Evolutionary conservation across 331 rosid genomes (phyloP), one percentile per base, ranked within the genome.

Genomic region (Telfairia occidentalis): DNA sequence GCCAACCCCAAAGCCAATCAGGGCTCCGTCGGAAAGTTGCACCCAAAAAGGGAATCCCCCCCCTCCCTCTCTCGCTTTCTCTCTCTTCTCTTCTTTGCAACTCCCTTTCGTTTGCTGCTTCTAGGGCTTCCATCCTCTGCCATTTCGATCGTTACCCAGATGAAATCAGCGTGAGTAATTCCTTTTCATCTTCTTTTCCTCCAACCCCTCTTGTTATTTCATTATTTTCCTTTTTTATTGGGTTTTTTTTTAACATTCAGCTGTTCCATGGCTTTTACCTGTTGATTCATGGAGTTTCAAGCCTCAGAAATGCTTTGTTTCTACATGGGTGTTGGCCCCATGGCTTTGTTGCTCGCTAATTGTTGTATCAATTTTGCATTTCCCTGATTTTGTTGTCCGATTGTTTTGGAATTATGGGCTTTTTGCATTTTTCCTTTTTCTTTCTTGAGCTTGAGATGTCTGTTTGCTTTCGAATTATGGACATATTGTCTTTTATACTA

Each of bases 11-110:
- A 59, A 73, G 82, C 90, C 86, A 83, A 86, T 87, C 82, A 84
- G 83, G 83, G 82, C 83, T 83, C 63, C 83, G 87, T 90, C 89
- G 88, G 89, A 88, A 92, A 86, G 90, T 89, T 88, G 85, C 84
- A 75, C 78, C 77, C 73, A 75, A 83, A 89, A 88, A 83, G 90
- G 52, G 34, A 37, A 77, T 23, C 67, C 59, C 53, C 54, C 46
- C 46, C 26, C 72, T 40, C 66, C 59, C 72, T 30, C 66, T 73
- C 12, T 80, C 46, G 57, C 72, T 71, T 64, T 64, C 63, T 77
- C 86, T 80, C 76, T 82, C 85, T 70, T 75, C 26, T 78, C 76
- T 66, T 76, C 78, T 75, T 81, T 78, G 71, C 30, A 71, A 77
- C 80, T 79, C 67, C 69, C 61, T 59, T 78, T 79, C 75, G 9